A percentile compares a stretch with the other conserved stretches of the same genome.
These are phyloP conservation scores for Monosporascus sp. DNA, from an alignment of 2,329 filamentous ascomycete genomes.

Conservation along the genomic window DNA sequence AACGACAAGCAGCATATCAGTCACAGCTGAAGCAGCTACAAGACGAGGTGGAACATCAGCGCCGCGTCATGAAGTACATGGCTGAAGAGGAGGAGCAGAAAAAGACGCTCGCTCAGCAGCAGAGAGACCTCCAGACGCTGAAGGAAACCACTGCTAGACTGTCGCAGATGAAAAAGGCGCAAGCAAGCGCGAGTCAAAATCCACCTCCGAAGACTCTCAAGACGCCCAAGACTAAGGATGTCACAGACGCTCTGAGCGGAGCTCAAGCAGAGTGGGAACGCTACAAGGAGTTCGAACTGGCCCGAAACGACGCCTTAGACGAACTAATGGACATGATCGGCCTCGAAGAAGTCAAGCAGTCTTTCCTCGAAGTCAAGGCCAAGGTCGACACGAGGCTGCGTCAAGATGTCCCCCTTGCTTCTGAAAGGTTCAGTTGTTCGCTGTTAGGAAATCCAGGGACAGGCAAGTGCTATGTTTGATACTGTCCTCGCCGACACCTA, in stretches of 20 bases:
- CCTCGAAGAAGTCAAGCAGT: conserved; percentile 61
- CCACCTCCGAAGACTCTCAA: not conserved
- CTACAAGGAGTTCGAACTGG: conserved; percentile 49
- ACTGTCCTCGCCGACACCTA: too few relatives aligned
- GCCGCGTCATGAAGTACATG: conserved; percentile 36
- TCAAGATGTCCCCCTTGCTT: conserved; percentile 49
- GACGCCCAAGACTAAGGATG: conserved; percentile 1
- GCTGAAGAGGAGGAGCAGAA: conserved; percentile 39
- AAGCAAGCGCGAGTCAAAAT: conserved; percentile 4
- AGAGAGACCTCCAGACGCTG: conserved; percentile 39
- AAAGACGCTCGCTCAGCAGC: conserved; percentile 39
- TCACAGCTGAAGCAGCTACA: conserved; percentile 41
- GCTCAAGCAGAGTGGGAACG: conserved; percentile 55
- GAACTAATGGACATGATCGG: conserved; percentile 66
- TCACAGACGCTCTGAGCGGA: conserved; percentile 6
- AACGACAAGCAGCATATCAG: conserved; percentile 39
- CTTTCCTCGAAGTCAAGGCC: conserved; percentile 58
- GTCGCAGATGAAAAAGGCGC: conserved; percentile 6
- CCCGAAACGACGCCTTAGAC: conserved; percentile 51
- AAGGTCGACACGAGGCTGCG: conserved; percentile 55
- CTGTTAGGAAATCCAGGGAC: conserved; percentile 72
- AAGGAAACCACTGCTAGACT: conserved; percentile 23
- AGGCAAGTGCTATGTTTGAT: conserved; percentile 34
- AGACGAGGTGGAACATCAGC: conserved; percentile 48
- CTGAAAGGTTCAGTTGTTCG: conserved; percentile 57